Evolutionary conservation across 1,139 yeast genomes (phyloP).

Genomic region (Pneumocystis sp.): DNA sequence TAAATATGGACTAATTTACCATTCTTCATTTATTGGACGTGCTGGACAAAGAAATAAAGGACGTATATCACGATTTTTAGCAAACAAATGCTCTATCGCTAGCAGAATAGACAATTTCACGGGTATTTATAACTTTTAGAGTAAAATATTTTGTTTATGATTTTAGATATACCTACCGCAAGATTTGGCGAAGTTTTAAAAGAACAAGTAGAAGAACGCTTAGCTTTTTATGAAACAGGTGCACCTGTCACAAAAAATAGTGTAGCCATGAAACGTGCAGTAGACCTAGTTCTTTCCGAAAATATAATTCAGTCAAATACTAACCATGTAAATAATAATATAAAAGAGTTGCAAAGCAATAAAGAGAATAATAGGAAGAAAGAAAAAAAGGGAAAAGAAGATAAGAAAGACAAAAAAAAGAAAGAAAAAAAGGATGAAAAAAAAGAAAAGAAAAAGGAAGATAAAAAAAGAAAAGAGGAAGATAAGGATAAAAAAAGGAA

Average conservation of each 20-base stretch:
- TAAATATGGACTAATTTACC: conserved; percentile 92
- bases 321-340: conserved; percentile 35
- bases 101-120: conserved; percentile 92
- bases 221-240: conserved; percentile 90
- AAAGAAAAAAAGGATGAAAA: neutral
- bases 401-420: neutral
- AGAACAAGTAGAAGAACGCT: conserved; percentile 95
- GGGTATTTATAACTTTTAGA: neutral
- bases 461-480: neutral
- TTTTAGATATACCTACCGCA: conserved; percentile 33
- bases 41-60: conserved; percentile 98
- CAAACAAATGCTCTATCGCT: conserved; percentile 98
- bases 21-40: conserved; percentile 92
- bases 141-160: neutral
- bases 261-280: conserved; percentile 84
- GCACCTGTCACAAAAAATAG: conserved; percentile 91
- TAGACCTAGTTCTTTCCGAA: conserved; percentile 41
- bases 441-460: neutral
- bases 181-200: conserved; percentile 82
- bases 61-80: conserved; percentile 94
- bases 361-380: conserved; percentile 22
- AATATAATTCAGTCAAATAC: conserved; percentile 32
- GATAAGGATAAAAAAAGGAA: neutral
- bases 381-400: neutral
- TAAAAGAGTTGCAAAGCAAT: conserved; percentile 24